Conservation (phyloP, 768 basidiomycete genomes). For the Mrakia frigida region DNA sequence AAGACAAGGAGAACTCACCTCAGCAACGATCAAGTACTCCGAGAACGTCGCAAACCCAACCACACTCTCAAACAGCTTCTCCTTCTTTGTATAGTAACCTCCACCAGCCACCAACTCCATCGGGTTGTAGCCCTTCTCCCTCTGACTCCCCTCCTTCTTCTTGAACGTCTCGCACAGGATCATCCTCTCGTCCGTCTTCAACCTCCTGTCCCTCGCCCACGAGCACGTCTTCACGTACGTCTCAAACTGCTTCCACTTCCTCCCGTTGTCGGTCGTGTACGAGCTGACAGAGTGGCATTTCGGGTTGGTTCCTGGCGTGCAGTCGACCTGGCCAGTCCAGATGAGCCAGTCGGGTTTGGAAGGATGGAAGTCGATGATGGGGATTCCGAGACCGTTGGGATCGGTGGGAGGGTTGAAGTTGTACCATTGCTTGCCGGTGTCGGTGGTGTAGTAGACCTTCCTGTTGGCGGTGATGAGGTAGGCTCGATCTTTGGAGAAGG, state of each 20-base stretch:
- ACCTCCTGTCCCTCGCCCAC: slow-evolving; percentile 76
- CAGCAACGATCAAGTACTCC: slow-evolving; percentile 90
- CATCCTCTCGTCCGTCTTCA: slow-evolving; percentile 75
- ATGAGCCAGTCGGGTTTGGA: slow-evolving; percentile 69
- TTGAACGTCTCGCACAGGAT: slow-evolving; percentile 87
- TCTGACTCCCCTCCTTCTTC: slow-evolving; percentile 76
- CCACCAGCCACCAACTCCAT: slow-evolving; percentile 72
- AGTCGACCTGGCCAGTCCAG: slow-evolving; percentile 76
- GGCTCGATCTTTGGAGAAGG: slow-evolving; percentile 69
- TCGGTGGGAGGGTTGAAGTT: slow-evolving; percentile 55
- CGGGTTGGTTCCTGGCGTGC: slow-evolving; percentile 47
- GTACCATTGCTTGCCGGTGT: slow-evolving; percentile 72
- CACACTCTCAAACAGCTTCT: slow-evolving; percentile 73
- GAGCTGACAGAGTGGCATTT: slow-evolving; percentile 70
- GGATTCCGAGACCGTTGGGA: slow-evolving; percentile 72
- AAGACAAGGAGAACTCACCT: slow-evolving; percentile 53
- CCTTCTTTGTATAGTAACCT: slow-evolving; percentile 65
- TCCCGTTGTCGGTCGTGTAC: slow-evolving; percentile 47
- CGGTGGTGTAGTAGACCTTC: slow-evolving; percentile 72
- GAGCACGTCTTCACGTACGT: slow-evolving; percentile 84
- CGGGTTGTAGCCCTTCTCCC: slow-evolving; percentile 57
- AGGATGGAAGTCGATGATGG: slow-evolving; percentile 82
- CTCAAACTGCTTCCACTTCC: slow-evolving; percentile 69
- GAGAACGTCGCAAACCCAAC: slow-evolving; percentile 90
- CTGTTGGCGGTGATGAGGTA: slow-evolving; percentile 73